Evolutionary conservation across 2,329 filamentous ascomycete genomes (phyloP).

Genomic region (Corynespora cassiicola): DNA sequence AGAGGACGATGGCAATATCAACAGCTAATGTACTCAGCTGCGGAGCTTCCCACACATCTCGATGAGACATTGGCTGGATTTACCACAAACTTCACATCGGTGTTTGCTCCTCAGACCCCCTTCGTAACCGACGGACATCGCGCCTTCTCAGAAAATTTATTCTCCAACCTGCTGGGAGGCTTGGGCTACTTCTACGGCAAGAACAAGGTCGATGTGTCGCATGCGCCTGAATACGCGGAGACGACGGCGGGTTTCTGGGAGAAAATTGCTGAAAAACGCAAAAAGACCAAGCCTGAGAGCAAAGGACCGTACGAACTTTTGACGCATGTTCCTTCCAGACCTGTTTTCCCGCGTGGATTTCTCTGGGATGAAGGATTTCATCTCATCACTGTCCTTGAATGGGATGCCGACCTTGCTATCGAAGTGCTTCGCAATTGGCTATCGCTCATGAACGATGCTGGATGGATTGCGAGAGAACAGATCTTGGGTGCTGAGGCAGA

Average conservation of each 20-base stretch:
- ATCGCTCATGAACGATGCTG: constrained; percentile 90
- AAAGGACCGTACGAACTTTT: constrained; percentile 88
- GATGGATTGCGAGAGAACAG: constrained; percentile 95
- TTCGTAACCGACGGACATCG: constrained; percentile 77
- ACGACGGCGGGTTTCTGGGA: constrained; percentile 94
- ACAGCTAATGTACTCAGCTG: constrained; percentile 37
- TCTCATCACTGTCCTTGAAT: constrained; percentile 84
- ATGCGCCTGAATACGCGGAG: constrained; percentile 88
- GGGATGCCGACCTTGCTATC: constrained; percentile 84
- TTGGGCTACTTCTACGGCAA: constrained; percentile 93
- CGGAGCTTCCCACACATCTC: constrained; percentile 73
- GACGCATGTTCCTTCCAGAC: constrained; percentile 85
- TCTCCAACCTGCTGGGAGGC: constrained; percentile 90
- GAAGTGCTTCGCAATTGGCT: constrained; percentile 95
- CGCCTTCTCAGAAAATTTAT: constrained; percentile 80
- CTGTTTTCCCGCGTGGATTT: constrained; percentile 94
- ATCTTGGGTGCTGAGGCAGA: constrained; percentile 88
- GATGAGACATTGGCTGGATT: constrained; percentile 70
- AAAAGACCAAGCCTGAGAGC: constrained; percentile 68
- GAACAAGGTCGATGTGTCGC: constrained; percentile 83
- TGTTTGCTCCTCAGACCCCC: constrained; percentile 75
- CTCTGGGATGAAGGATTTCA: constrained; percentile 98
- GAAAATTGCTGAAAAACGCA: constrained; percentile 79
- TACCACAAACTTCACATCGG: constrained; percentile 70
- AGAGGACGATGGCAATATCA: constrained; percentile 2